Base-by-base conservation (phyloP, 2,329 filamentous ascomycete species). In the Apiospora koreana region DNA sequence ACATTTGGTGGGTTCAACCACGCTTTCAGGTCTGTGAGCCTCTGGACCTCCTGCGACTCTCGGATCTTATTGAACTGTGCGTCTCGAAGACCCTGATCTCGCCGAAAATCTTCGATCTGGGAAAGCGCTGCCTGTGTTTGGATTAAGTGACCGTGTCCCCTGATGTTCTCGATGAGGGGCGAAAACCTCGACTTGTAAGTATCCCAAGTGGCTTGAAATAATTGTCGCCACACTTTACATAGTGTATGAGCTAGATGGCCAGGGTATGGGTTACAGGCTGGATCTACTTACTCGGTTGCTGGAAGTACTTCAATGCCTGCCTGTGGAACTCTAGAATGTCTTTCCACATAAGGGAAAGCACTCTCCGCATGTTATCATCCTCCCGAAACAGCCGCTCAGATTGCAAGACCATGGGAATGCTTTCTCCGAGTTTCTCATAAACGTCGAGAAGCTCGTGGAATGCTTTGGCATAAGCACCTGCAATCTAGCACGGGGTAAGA, bases 241-340 rank as follows among this genome's bases (percentile, higher is more conserved):
- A 54, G 48, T 6, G 25, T 31, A 31, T 54, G 23, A 54, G 48
- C 4, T 12, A 48, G n/a, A 25, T 9, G 4, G n/a, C 25, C 10
- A 7, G 42, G 6, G 8, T 1, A 23, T 48, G 7, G 46, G 7
- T 3, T 23, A 5, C n/a, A 12, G 9, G 10, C n/a, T 48, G n/a
- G 10, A 2, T 3, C 8, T 14, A 54, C 62, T 31, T 4, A 69
- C 68, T 12, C 14, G 48, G 65, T 16, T 65, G 62, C 43, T 41
- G 25, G 31, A 69, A 69, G 6, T 69, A 46, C 16, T 28, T 67
- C 58, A 69, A 18, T 28, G 68, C 62, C 31, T 69, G 42, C 1
- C 28, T 21, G 21, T 69, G 68, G n/a, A 69, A 69, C 21, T 69
- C 68, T 21, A 69, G 9, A 8, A 69, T 69, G 21, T 67, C 68